A percentile compares a stretch with the other conserved stretches of the same genome.
Evolutionary conservation across 1,284 basidiomycete genomes (phyloP).

Genomic region (Malassezia japonica): DNA sequence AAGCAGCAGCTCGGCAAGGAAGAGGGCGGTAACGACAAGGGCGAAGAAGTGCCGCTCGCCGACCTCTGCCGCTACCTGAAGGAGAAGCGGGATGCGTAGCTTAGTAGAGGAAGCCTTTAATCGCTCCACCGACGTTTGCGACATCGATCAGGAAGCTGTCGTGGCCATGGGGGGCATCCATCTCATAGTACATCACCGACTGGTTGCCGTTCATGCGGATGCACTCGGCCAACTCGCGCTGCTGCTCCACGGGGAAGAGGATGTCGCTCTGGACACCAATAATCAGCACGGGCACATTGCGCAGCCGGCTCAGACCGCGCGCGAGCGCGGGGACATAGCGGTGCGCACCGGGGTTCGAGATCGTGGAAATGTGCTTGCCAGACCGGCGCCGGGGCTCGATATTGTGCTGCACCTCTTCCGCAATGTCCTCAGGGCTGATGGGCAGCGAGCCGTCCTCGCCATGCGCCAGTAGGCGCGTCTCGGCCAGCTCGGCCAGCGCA

Average conservation of each 20-base stretch:
- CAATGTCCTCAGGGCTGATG: slow-evolving; percentile 11
- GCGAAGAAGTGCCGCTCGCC: slow-evolving; percentile 52
- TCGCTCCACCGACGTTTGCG: slow-evolving; percentile 66
- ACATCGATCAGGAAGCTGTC: slow-evolving; percentile 88
- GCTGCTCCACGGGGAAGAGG: slow-evolving; percentile 92
- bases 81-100: slow-evolving; percentile 50
- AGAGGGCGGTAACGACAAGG: slow-evolving; percentile 56
- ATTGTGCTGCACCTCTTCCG: slow-evolving; percentile 10
- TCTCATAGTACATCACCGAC: slow-evolving; percentile 86
- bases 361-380: slow-evolving; percentile 52
- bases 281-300: slow-evolving; percentile 70
- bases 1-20: slow-evolving; percentile 80
- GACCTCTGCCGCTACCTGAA: slow-evolving; percentile 63
- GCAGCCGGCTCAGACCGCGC: slow-evolving; percentile 67
- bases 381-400: background rate
- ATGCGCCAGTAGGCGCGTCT: slow-evolving; percentile 23
- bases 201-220: slow-evolving; percentile 68
- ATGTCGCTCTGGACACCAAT: slow-evolving; percentile 95
- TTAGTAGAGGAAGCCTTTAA: slow-evolving; percentile 61
- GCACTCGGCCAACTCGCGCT: slow-evolving; percentile 86
- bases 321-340: slow-evolving; percentile 73
- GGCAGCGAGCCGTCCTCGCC: slow-evolving; percentile 13
- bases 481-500: slow-evolving; percentile 60
- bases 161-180: slow-evolving; percentile 89
- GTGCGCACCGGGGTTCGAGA: slow-evolving; percentile 51